Percentiles rank a stretch among this genome's conserved stretches.
phyloP scores from a whole-genome alignment of 1,284 basidiomycete species.

The Agaricales sp. region DNA sequence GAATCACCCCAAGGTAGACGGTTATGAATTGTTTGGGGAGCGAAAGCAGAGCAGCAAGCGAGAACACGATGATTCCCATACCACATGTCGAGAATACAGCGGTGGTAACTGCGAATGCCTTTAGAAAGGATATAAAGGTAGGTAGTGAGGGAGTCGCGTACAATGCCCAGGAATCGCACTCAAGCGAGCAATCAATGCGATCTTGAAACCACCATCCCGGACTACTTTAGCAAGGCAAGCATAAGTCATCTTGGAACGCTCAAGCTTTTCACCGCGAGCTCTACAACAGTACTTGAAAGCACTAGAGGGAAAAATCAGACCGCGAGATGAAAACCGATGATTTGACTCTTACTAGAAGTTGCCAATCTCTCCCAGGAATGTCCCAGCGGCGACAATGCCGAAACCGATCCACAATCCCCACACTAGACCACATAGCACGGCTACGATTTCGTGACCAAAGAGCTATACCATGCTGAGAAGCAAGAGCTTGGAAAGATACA shows the following conservation, averaged over 20 bases:
- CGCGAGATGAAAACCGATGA: slow-evolving; percentile 8
- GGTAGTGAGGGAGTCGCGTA: slow-evolving; percentile 20
- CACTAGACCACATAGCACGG: slow-evolving; percentile 67
- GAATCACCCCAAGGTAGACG: slow-evolving; percentile 65
- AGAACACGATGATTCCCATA: slow-evolving; percentile 65
- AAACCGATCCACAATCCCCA: slow-evolving; percentile 65
- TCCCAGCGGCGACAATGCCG: slow-evolving; percentile 56
- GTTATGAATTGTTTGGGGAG: slow-evolving; percentile 71
- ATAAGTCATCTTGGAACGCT: slow-evolving; percentile 63
- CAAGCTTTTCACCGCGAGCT: slow-evolving; percentile 58
- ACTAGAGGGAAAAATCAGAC: slow-evolving; percentile 19
- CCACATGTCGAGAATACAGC: slow-evolving; percentile 76
- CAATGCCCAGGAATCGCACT: slow-evolving; percentile 78
- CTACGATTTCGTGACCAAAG: slow-evolving; percentile 73
- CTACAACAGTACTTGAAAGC: slow-evolving; percentile 59
- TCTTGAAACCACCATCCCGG: slow-evolving; percentile 70
- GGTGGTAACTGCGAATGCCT: slow-evolving; percentile 37
- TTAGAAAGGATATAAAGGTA: background rate
- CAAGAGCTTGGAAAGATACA: slow-evolving; percentile 5
- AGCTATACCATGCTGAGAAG: slow-evolving; percentile 29
- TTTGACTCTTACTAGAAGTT: slow-evolving; percentile 51
- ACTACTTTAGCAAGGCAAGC: slow-evolving; percentile 72
- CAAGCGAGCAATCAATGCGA: slow-evolving; percentile 63
- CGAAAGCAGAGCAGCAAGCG: slow-evolving; percentile 62
- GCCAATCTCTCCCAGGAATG: slow-evolving; percentile 57